These are phyloP conservation scores for Hansenula sp. DNA, from an alignment of 1,139 yeast species.

Conservation along the genomic window DNA sequence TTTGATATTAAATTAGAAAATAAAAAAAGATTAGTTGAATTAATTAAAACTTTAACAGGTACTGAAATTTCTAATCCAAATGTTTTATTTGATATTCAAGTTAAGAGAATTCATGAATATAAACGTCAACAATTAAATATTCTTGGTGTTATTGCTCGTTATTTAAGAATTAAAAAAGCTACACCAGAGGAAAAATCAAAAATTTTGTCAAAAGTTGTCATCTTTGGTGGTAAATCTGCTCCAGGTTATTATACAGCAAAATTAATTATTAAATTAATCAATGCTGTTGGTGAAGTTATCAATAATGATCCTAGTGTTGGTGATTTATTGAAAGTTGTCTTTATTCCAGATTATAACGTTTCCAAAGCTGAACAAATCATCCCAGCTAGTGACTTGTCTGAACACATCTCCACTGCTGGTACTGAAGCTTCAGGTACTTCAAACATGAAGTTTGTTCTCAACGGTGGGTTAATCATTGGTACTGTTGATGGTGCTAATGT, in stretches of 20 bases:
- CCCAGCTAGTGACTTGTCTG: slow-evolving; percentile 88
- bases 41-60: slow-evolving; percentile 65
- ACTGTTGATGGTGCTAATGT: slow-evolving; percentile 97
- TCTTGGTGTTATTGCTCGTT: slow-evolving; percentile 83
- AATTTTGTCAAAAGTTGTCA: slow-evolving; percentile 71
- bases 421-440: slow-evolving; percentile 97
- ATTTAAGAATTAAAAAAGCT: slow-evolving; percentile 68
- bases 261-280: slow-evolving; percentile 79
- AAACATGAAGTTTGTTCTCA: slow-evolving; percentile 91
- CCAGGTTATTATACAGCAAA: slow-evolving; percentile 97
- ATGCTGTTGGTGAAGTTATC: slow-evolving; percentile 74
- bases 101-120: slow-evolving; percentile 92
- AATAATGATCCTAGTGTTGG: slow-evolving; percentile 74
- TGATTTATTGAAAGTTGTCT: slow-evolving; percentile 77
- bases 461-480: slow-evolving; percentile 92
- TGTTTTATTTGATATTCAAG: slow-evolving; percentile 86
- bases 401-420: slow-evolving; percentile 97
- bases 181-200: slow-evolving; percentile 62
- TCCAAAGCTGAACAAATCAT: slow-evolving; percentile 88
- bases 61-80: slow-evolving; percentile 63
- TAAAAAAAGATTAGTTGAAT: slow-evolving; percentile 63
- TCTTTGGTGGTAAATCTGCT: slow-evolving; percentile 94
- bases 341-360: slow-evolving; percentile 88
- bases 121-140: slow-evolving; percentile 93
- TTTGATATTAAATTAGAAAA: slow-evolving; percentile 64